Conservation (phyloP, 345 rosid genomes). For the Laguncularia racemosa region DNA sequence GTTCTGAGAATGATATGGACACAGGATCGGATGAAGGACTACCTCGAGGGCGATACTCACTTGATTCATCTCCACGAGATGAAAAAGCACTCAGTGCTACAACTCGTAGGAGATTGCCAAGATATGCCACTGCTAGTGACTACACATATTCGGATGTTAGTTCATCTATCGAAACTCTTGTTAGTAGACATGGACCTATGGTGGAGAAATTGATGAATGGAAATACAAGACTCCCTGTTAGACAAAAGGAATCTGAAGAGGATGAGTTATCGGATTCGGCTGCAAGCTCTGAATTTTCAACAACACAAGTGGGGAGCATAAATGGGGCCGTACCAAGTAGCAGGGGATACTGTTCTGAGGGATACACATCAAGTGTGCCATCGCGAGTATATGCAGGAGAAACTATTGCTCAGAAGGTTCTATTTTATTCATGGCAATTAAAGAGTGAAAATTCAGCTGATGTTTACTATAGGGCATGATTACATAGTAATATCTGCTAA, state of each 20-base stretch:
- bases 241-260: constrained; percentile 44
- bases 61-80: constrained; percentile 66
- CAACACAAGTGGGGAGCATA: constrained; percentile 44
- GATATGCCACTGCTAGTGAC: constrained; percentile 29
- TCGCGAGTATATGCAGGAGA: constrained; percentile 23
- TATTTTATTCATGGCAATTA: constrained; percentile 1
- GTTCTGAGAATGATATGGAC: constrained; percentile 53
- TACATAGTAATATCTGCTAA: too few relatives aligned
- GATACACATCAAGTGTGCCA: constrained; percentile 46
- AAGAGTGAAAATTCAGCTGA: too few relatives aligned
- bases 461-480: too few relatives aligned
- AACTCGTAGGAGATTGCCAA: constrained; percentile 25
- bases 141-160: constrained; percentile 65
- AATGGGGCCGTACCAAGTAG: constrained; percentile 35
- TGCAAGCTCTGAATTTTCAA: constrained; percentile 71
- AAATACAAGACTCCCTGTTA: constrained; percentile 27
- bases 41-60: constrained; percentile 29
- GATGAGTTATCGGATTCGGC: constrained; percentile 78
- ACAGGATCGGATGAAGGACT: constrained; percentile 67
- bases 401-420: constrained; percentile 39
- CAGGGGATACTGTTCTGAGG: constrained; percentile 40
- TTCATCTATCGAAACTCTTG: constrained; percentile 72
- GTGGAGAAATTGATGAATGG: constrained; percentile 25
- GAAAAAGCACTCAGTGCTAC: constrained; percentile 34
- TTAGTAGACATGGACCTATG: constrained; percentile 21